Evolutionary conservation across 1,284 basidiomycete genomes (phyloP), one percentile per base, ranked within the genome.

Genomic region (Heterobasidion annosum): DNA sequence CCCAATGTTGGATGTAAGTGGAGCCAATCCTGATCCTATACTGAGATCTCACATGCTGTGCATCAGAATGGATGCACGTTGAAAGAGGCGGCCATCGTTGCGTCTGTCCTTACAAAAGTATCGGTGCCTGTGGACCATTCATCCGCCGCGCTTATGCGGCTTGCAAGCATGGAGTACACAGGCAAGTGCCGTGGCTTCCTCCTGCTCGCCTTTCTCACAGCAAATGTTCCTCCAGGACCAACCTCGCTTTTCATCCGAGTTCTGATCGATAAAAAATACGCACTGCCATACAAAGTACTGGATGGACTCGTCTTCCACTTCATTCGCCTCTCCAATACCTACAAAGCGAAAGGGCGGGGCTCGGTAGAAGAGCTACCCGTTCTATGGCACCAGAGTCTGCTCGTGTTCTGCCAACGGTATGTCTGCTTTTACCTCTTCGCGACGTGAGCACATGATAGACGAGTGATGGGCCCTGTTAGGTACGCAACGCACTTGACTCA

Each of bases 261-360:
- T 12, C 76, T 99, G 18, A 77, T 99, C 51, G 97, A 99, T 75
- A 99, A 99, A 72, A 99, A 99, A 70, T 93, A 97, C 67, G 93
- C 97, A 53, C 74, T 99, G 40, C 97, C 97, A 0, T 99, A 96
- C 78, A 98, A 99, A 74, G 96, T 98, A 25, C 85, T 99, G 55
- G 97, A 99, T 65, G 90, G 92, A 3, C 82, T 99, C 54, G 94
- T 99, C 13, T 98, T 97, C 77, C 97, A 99, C 73, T 99, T 95
- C 68, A 91, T 99, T 63, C 86, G 93, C 40, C 85, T 98, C 54
- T 91, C 91, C 6, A 93, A 94, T 68, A 87, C 87, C n/a, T 88
- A 91, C 68, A 89, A 88, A 67, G 82, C 83, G 34, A 77, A 76
- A 57, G 74, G 71, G 33, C 74, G 79, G 42, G 83, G 79, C n/a